Conservation (phyloP, 805 yeast species). For the Phaffomyces opuntiae region DNA sequence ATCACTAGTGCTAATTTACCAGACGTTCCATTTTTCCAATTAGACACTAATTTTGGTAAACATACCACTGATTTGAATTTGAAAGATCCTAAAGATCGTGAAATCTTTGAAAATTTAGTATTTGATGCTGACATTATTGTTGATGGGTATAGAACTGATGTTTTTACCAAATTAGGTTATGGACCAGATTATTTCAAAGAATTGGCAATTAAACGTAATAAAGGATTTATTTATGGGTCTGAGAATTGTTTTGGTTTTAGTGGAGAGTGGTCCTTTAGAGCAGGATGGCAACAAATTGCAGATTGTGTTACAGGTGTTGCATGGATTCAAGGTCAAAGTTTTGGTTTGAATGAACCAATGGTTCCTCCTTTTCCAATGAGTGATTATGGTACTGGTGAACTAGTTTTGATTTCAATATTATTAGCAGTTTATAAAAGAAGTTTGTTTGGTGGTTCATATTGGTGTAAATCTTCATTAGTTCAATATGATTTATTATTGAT, state of each 20-base stretch:
- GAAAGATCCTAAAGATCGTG: neutral
- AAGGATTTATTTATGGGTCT: conserved; percentile 5
- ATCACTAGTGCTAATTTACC: conserved; percentile 2
- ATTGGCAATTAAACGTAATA: conserved; percentile 1
- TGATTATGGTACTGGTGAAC: conserved; percentile 7
- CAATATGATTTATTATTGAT: conserved; percentile 5
- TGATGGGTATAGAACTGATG: conserved; percentile 6
- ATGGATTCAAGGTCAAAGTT: conserved; percentile 5
- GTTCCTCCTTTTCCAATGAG: conserved; percentile 7
- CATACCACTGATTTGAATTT: conserved; percentile 1
- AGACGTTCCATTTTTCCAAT: conserved; percentile 6
- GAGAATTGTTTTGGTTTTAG: conserved; percentile 6
- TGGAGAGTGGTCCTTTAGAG: conserved; percentile 2
- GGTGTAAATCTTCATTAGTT: conserved; percentile 6
- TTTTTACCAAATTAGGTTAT: conserved; percentile 3
- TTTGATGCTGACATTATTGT: conserved; percentile 4
- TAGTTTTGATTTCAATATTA: conserved; percentile 3
- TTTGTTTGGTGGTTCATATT: conserved; percentile 3
- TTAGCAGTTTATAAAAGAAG: conserved; percentile 3
- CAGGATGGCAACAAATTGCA: conserved; percentile 7
- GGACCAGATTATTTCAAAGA: conserved; percentile 1
- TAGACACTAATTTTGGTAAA: conserved; percentile 4
- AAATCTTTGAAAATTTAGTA: neutral
- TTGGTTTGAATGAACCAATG: conserved; percentile 3
- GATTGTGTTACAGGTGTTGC: conserved; percentile 7